Conservation (phyloP, 2,329 filamentous ascomycete species). For the Pseudofabraea citricarpa region DNA sequence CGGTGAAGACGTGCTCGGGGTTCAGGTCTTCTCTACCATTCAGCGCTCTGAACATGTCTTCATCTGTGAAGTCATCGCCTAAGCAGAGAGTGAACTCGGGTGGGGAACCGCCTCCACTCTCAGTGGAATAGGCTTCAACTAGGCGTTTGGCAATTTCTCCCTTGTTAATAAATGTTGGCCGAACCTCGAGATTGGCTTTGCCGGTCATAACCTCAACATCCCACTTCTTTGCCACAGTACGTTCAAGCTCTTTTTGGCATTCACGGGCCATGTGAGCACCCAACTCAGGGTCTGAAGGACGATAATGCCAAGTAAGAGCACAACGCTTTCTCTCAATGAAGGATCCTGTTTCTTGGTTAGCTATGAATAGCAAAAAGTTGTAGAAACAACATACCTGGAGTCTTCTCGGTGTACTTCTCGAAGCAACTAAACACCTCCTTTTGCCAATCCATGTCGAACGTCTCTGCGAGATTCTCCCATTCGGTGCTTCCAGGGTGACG, state of each 20-base stretch:
- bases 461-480: constrained; percentile 88
- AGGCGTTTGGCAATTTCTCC: constrained; percentile 88
- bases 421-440: constrained; percentile 78
- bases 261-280: constrained; percentile 74
- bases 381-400: constrained; percentile 57
- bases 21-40: constrained; percentile 51
- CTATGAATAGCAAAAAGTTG: background rate
- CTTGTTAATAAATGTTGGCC: constrained; percentile 97
- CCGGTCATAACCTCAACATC: constrained; percentile 96
- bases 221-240: constrained; percentile 70
- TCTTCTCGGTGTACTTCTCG: constrained; percentile 81
- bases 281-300: constrained; percentile 81
- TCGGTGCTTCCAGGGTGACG: constrained; percentile 68
- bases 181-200: constrained; percentile 94
- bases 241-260: constrained; percentile 77
- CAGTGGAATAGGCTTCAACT: constrained; percentile 62
- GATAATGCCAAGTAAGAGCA: constrained; percentile 95
- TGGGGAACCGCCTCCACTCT: constrained; percentile 41
- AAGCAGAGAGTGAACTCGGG: constrained; percentile 86
- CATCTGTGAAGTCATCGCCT: constrained; percentile 95
- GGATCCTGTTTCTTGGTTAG: constrained; percentile 51
- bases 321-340: constrained; percentile 94
- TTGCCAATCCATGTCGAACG: constrained; percentile 90
- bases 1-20: constrained; percentile 73
- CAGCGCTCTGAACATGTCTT: constrained; percentile 91